Percentiles rank a stretch among this genome's conserved stretches.
Conservation (phyloP, 768 basidiomycete species). For the Russula brevipes region DNA sequence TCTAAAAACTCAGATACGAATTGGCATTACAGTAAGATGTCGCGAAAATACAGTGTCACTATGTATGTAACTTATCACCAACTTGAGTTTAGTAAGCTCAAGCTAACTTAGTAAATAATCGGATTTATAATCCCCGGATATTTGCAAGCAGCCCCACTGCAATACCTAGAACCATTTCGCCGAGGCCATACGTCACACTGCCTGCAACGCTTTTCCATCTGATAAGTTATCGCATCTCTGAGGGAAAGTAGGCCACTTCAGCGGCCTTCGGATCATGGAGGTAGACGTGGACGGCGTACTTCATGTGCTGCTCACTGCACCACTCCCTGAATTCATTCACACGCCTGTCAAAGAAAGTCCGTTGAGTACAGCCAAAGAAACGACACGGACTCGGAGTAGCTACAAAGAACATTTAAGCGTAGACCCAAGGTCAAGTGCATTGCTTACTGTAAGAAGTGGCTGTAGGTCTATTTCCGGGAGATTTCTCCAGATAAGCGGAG, state of each 20-base stretch:
- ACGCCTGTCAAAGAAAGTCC: neutral
- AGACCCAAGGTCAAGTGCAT: too few species aligned
- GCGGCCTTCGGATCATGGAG: neutral
- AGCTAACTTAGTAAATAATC: too few species aligned
- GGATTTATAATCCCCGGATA: too few species aligned
- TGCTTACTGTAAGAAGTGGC: neutral
- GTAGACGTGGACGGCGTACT: neutral
- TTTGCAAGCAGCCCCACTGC: neutral
- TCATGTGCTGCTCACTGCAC: conserved; percentile 10
- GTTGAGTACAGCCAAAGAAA: neutral
- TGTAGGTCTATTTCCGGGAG: neutral
- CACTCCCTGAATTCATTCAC: conserved; percentile 3
- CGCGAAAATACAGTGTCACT: too few species aligned
- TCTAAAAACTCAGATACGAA: too few species aligned
- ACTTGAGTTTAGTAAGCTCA: too few species aligned
- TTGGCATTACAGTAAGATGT: too few species aligned
- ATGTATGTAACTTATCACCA: too few species aligned
- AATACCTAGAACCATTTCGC: neutral
- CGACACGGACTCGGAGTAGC: too few species aligned
- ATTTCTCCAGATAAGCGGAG: too few species aligned
- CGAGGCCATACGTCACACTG: conserved; percentile 4
- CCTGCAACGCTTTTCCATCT: neutral
- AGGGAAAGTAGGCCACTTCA: neutral
- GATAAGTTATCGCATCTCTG: neutral
- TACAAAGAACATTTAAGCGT: too few species aligned